Evolutionary conservation across 108 stramenopile species (phyloP).

Genomic region (Cyclotella baltica): DNA sequence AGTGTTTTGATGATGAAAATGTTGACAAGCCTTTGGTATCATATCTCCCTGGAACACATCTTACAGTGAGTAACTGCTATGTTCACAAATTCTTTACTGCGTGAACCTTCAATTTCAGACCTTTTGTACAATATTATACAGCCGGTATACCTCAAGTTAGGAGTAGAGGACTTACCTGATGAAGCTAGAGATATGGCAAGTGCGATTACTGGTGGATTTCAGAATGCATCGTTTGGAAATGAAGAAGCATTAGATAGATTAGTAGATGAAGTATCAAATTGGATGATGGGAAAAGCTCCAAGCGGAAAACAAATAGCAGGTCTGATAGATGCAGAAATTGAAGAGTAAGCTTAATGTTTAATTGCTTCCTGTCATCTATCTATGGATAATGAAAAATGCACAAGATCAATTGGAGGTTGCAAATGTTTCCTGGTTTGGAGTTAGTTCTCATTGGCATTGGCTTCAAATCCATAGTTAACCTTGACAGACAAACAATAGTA

Average conservation of each 20-base stretch:
- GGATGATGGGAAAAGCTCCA: conserved; percentile 70
- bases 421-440: no score
- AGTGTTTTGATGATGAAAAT: conserved; percentile 24
- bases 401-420: no score
- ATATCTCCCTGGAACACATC: conserved; percentile 71
- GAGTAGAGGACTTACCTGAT: conserved; percentile 65
- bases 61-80: conserved; percentile 44
- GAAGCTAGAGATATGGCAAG: conserved; percentile 75
- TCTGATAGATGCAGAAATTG: conserved; percentile 42
- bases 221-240: conserved; percentile 81
- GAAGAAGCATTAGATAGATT: conserved; percentile 59
- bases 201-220: conserved; percentile 73
- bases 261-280: conserved; percentile 73
- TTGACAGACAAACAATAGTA: no score
- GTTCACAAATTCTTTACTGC: background rate
- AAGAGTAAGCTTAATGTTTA: conserved; percentile 7
- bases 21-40: conserved; percentile 36
- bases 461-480: no score
- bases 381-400: no score
- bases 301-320: conserved; percentile 35
- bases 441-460: no score
- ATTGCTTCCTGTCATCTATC: no score
- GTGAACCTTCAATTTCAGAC: background rate
- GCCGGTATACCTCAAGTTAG: conserved; percentile 78
- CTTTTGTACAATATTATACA: conserved; percentile 3